A percentile compares a stretch with the other conserved stretches of the same genome.
Conservation (phyloP, 768 basidiomycete genomes). For the Boletus rubescentipes region DNA sequence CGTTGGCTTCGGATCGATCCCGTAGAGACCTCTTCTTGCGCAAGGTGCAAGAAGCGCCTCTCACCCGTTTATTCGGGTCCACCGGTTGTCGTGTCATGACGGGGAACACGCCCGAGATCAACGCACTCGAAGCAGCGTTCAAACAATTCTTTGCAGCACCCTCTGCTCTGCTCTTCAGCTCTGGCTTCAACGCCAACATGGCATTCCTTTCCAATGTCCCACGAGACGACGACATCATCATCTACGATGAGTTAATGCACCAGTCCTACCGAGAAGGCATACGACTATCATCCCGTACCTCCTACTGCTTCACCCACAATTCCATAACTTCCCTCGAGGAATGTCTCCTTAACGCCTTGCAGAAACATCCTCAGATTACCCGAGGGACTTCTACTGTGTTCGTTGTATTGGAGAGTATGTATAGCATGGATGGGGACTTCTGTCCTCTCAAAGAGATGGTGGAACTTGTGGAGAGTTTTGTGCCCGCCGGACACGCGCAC, state of each 20-base stretch:
- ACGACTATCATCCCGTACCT: slow-evolving; percentile 32
- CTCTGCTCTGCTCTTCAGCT: slow-evolving; percentile 49
- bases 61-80: slow-evolving; percentile 40
- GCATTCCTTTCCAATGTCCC: slow-evolving; percentile 48
- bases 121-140: slow-evolving; percentile 13
- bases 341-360: slow-evolving; percentile 26
- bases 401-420: slow-evolving; percentile 52
- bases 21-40: slow-evolving; percentile 37
- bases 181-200: slow-evolving; percentile 56
- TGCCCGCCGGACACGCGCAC: slow-evolving; percentile 40
- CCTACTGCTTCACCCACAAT: slow-evolving; percentile 47
- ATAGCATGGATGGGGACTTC: slow-evolving; percentile 64
- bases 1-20: slow-evolving; percentile 35
- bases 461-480: slow-evolving; percentile 33
- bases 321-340: slow-evolving; percentile 34
- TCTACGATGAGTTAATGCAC: slow-evolving; percentile 55
- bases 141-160: slow-evolving; percentile 27
- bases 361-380: slow-evolving; percentile 22
- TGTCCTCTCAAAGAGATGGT: slow-evolving; percentile 46
- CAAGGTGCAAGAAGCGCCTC: slow-evolving; percentile 19
- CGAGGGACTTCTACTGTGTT: slow-evolving; percentile 39
- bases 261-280: slow-evolving; percentile 54
- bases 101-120: slow-evolving; percentile 30
- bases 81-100: slow-evolving; percentile 50
- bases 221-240: slow-evolving; percentile 44